Evolutionary conservation across 495 filamentous ascomycete genomes (phyloP), one percentile per base, ranked within the genome.

Genomic region (Melanomma pulvis-pyrius): DNA sequence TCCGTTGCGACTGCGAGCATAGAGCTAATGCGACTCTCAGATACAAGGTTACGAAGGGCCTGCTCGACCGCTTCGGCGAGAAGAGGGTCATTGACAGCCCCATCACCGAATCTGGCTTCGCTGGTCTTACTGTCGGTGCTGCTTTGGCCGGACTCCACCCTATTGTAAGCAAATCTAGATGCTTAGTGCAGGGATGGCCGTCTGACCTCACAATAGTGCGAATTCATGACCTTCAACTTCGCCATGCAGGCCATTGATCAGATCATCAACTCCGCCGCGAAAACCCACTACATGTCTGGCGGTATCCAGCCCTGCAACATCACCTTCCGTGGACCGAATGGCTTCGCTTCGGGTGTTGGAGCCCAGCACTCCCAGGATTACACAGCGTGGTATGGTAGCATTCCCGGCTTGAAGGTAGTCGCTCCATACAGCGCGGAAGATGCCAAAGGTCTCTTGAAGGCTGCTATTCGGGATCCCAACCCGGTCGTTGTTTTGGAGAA

Each of bases 141-240:
- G 94, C 94, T 51, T 86, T 98, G 67, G 92, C 92, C 78, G 94
- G 94, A 60, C 82, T 98, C 74, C 89, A 93, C 83, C 94, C 94
- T 48, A 86, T 98, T 72, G 92, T 96, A 82, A 83, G 92, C 85
- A 41, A 13, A 22, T 3, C 17, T n/a, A 28, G 47, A 9, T 52
- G 36, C 32, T 29, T 15, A 41, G 32, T n/a, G 30, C 4, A 0
- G 2, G 15, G 6, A 29, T 15, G 1, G n/a, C 1, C n/a, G 15
- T 28, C 58, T 61, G 50, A 61, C 48, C 30, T 26, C 26, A 2
- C 6, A 1, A 17, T 75, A 96, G 92, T 96, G 92, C 85, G 92
- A 97, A 81, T 98, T 98, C 86, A 98, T 98, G 94, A 98, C 94
- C 71, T 98, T 96, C 90, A 98, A 98, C 85, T 98, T 98, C 78